Evolutionary conservation across 2,329 filamentous ascomycete species (phyloP).

Genomic region (Trichocomaceae sp.): DNA sequence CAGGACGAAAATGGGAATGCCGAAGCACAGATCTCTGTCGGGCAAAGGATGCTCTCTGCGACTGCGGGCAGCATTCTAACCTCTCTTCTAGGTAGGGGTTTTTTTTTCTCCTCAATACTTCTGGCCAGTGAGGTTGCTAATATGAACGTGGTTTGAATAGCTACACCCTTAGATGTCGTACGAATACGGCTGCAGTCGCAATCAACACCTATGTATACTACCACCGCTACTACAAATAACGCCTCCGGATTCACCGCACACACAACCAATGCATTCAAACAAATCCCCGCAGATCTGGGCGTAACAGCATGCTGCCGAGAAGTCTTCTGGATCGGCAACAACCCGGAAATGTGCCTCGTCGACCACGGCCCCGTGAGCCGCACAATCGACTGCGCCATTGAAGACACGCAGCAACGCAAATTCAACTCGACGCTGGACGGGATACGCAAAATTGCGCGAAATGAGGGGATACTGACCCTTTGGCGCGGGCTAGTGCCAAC

Average conservation of each 20-base stretch:
- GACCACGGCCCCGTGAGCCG: slow-evolving; percentile 31
- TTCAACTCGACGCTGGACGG: slow-evolving; percentile 91
- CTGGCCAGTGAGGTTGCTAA: not conserved
- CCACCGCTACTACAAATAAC: slow-evolving; percentile 23
- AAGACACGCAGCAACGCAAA: slow-evolving; percentile 73
- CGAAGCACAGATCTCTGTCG: slow-evolving; percentile 59
- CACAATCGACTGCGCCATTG: slow-evolving; percentile 70
- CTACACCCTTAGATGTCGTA: slow-evolving; percentile 93
- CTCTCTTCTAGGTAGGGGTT: slow-evolving; percentile 72
- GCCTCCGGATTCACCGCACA: slow-evolving; percentile 50
- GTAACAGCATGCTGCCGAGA: slow-evolving; percentile 94
- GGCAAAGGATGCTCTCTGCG: slow-evolving; percentile 92
- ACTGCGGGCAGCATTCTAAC: slow-evolving; percentile 86
- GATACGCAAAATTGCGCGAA: slow-evolving; percentile 84
- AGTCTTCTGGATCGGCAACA: slow-evolving; percentile 92
- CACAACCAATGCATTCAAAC: slow-evolving; percentile 49
- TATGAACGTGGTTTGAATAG: slow-evolving; percentile 40
- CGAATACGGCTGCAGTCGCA: slow-evolving; percentile 92
- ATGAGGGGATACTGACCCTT: slow-evolving; percentile 78
- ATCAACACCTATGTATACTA: slow-evolving; percentile 40
- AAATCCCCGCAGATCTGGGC: slow-evolving; percentile 75
- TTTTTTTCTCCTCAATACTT: not conserved
- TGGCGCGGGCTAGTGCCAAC: slow-evolving; percentile 96
- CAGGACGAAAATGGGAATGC: slow-evolving; percentile 6
- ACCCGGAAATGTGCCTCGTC: slow-evolving; percentile 73